Conservation (phyloP, 106 monocot species). For the Dendrobium catenatum region DNA sequence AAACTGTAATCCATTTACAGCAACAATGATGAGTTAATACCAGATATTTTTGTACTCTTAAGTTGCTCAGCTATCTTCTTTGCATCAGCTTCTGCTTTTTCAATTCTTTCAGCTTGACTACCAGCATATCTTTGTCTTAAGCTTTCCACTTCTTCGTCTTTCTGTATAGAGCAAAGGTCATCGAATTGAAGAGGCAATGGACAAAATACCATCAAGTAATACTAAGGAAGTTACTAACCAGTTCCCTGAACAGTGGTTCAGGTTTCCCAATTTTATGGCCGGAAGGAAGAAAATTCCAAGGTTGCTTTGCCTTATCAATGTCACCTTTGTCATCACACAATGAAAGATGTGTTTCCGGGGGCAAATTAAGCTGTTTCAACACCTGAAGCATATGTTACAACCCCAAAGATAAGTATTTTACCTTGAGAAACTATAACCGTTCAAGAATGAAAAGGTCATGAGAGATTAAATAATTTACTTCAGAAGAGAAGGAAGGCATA, state of each 20-base stretch:
- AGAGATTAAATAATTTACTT: slow-evolving; percentile 35
- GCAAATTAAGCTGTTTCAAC: slow-evolving; percentile 73
- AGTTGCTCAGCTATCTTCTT: slow-evolving; percentile 60
- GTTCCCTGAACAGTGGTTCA: slow-evolving; percentile 80
- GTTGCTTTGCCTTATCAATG: slow-evolving; percentile 48
- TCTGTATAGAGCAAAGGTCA: slow-evolving; percentile 28
- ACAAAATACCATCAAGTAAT: background rate
- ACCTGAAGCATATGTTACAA: slow-evolving; percentile 26
- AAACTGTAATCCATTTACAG: background rate
- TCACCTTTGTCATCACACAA: slow-evolving; percentile 70
- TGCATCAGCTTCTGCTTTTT: slow-evolving; percentile 58
- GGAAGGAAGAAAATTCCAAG: slow-evolving; percentile 75
- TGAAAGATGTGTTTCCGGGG: slow-evolving; percentile 36
- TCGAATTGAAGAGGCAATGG: background rate
- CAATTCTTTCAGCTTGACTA: slow-evolving; percentile 83
- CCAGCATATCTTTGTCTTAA: slow-evolving; percentile 85
- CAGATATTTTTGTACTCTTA: slow-evolving; percentile 56
- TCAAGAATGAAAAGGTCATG: background rate
- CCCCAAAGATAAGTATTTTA: background rate
- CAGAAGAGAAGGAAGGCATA: slow-evolving; percentile 89
- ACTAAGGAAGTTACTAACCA: slow-evolving; percentile 37
- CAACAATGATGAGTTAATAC: slow-evolving; percentile 21
- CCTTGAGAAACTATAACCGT: background rate
- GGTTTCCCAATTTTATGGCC: slow-evolving; percentile 90
- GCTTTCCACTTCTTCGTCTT: slow-evolving; percentile 79